Conservation (phyloP, 495 filamentous ascomycete species). For the Mycothermus thermophilus region DNA sequence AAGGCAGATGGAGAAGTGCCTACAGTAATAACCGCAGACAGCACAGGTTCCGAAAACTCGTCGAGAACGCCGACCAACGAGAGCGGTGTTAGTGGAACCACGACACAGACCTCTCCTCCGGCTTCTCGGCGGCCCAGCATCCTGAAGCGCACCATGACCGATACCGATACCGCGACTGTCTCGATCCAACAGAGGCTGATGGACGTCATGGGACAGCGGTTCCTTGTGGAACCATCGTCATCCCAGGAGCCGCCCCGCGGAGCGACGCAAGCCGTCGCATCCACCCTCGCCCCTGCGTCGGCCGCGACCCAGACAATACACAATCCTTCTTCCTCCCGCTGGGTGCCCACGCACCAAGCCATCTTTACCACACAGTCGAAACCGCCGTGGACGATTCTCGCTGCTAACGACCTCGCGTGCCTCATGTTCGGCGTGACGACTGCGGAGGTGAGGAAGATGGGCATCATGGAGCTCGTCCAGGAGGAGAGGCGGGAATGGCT, state of each 20-base stretch:
- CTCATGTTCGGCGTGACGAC: conserved; percentile 91
- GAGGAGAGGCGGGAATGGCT: conserved; percentile 81
- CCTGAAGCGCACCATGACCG: conserved; percentile 79
- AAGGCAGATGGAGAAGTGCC: too few species aligned
- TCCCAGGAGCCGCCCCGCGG: conserved; percentile 31
- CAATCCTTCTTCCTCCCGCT: conserved; percentile 75
- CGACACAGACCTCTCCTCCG: conserved; percentile 38
- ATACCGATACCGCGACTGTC: conserved; percentile 52
- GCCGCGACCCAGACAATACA: conserved; percentile 56
- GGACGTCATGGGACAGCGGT: conserved; percentile 80
- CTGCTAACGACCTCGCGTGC: conserved; percentile 95
- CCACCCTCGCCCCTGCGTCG: conserved; percentile 17
- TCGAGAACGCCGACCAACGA: conserved; percentile 44
- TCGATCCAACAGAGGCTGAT: conserved; percentile 71
- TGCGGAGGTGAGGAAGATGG: conserved; percentile 83
- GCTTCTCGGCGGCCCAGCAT: conserved; percentile 47
- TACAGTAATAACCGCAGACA: too few species aligned
- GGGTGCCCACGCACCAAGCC: conserved; percentile 82
- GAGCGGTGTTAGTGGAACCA: conserved; percentile 37
- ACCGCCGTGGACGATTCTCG: conserved; percentile 85
- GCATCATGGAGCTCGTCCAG: conserved; percentile 87
- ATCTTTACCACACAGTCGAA: conserved; percentile 88
- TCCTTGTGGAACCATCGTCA: conserved; percentile 36
- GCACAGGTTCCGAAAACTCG: conserved; percentile 34
- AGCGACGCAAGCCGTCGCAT: conserved; percentile 25